Conservation (phyloP, 2,329 filamentous ascomycete species). For the Nannizziopsis arthrosporioides region DNA sequence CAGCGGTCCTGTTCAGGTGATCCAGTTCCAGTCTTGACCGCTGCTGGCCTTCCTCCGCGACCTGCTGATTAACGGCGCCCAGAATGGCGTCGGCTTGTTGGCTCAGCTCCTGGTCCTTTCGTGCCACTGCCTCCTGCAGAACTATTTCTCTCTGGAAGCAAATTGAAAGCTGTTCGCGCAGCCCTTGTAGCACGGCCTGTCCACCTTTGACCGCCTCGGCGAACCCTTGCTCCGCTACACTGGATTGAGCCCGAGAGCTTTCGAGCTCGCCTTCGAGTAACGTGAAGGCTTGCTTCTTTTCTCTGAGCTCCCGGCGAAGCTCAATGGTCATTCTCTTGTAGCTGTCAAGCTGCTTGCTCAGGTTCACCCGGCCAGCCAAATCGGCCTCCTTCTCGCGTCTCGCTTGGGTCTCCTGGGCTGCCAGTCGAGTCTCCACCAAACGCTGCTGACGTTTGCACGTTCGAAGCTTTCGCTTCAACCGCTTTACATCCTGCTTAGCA, state of each 20-base stretch:
- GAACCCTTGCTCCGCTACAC: neutral
- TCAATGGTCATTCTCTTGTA: neutral
- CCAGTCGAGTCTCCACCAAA: neutral
- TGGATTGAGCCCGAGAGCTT: neutral
- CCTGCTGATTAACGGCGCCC: neutral
- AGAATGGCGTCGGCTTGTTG: neutral
- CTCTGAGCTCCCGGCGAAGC: neutral
- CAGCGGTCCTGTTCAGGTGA: neutral
- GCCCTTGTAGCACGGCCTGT: slow-evolving; percentile 2
- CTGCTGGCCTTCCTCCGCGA: neutral
- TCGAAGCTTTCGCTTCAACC: slow-evolving; percentile 8
- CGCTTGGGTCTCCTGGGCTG: neutral
- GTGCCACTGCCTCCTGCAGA: slow-evolving; percentile 5
- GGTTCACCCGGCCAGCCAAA: neutral
- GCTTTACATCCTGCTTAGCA: neutral
- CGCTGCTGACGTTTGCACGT: slow-evolving; percentile 2
- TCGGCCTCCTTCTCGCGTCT: neutral
- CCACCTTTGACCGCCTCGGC: neutral
- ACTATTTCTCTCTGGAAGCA: slow-evolving; percentile 1
- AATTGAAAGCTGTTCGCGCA: neutral
- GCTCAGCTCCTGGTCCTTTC: neutral
- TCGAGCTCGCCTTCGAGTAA: neutral
- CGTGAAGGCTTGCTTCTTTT: neutral
- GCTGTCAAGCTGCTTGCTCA: slow-evolving; percentile 3
- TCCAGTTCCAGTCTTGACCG: neutral